Percentiles rank a stretch among this genome's conserved stretches.
Conservation (phyloP, 2,329 filamentous ascomycete genomes). For the Microsporum audouinii region DNA sequence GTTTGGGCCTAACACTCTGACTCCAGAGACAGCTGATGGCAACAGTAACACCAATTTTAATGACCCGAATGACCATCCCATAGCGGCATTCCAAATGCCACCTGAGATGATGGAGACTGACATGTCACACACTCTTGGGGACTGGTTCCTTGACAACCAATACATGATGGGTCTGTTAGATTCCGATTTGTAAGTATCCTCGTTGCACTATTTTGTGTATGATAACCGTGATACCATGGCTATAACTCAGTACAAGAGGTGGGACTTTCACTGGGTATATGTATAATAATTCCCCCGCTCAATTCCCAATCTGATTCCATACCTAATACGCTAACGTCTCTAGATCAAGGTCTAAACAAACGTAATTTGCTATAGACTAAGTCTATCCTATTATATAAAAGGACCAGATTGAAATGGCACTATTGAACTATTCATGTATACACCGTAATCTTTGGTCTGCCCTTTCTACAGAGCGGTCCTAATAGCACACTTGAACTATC, state of each 20-base stretch:
- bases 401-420: not conserved
- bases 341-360: not conserved
- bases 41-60: not conserved
- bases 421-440: not conserved
- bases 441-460: not conserved
- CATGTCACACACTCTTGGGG: conserved; percentile 42
- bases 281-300: not conserved
- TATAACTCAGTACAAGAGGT: not conserved
- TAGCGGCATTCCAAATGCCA: conserved; percentile 8
- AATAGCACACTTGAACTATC: conserved; percentile 1
- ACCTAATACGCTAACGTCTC: not conserved
- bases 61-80: not conserved
- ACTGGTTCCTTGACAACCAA: conserved; percentile 56
- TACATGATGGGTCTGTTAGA: conserved; percentile 56
- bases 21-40: conserved; percentile 6
- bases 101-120: conserved; percentile 16
- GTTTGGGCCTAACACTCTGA: conserved; percentile 37
- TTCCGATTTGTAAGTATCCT: conserved; percentile 37
- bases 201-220: not conserved
- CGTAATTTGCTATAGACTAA: not conserved
- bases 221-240: not conserved
- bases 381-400: not conserved
- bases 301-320: not conserved
- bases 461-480: not conserved
- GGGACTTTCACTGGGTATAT: not conserved